These are phyloP conservation scores for Sporothrix brunneoviolacea DNA, from an alignment of 2,329 filamentous ascomycete species.

Conservation along the genomic window DNA sequence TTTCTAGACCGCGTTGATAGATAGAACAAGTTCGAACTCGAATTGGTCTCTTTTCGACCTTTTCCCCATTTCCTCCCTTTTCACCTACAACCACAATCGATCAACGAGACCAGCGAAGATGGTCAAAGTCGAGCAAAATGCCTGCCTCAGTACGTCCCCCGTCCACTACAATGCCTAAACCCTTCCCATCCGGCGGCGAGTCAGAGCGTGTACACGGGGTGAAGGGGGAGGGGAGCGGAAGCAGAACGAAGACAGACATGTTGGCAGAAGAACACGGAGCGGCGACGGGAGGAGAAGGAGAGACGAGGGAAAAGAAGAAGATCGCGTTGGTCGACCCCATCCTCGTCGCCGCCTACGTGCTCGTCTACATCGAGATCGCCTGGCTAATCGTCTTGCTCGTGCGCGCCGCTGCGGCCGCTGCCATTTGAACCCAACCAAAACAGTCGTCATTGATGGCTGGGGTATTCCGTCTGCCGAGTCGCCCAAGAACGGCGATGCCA, in stretches of 20 bases:
- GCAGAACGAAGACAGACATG: conserved; percentile 3
- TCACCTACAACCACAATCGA: not conserved
- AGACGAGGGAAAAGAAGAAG: not conserved
- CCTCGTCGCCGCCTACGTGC: conserved; percentile 43
- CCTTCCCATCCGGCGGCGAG: conserved; percentile 12
- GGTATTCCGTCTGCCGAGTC: conserved; percentile 76
- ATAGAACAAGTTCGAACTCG: no score
- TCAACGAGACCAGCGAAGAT: conserved; percentile 28
- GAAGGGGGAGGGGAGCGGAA: conserved; percentile 48
- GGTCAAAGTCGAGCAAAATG: conserved; percentile 52
- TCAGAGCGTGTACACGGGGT: conserved; percentile 33
- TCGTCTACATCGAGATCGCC: conserved; percentile 50
- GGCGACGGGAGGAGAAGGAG: not conserved
- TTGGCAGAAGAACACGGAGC: not conserved
- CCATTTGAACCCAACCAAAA: conserved; percentile 17
- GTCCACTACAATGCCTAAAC: conserved; percentile 18
- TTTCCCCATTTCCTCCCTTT: not conserved
- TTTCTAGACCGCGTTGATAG: not conserved
- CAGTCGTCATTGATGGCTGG: conserved; percentile 99
- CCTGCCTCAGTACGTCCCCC: conserved; percentile 54
- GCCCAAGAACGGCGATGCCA: conserved; percentile 86
- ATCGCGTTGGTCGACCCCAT: conserved; percentile 26
- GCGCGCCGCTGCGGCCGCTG: conserved; percentile 27
- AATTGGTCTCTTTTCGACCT: not conserved
- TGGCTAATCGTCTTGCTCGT: conserved; percentile 54